A percentile compares a stretch with the other conserved stretches of the same genome.
Conservation (phyloP, 352 stramenopile genomes). For the Pythium dissotocum region DNA sequence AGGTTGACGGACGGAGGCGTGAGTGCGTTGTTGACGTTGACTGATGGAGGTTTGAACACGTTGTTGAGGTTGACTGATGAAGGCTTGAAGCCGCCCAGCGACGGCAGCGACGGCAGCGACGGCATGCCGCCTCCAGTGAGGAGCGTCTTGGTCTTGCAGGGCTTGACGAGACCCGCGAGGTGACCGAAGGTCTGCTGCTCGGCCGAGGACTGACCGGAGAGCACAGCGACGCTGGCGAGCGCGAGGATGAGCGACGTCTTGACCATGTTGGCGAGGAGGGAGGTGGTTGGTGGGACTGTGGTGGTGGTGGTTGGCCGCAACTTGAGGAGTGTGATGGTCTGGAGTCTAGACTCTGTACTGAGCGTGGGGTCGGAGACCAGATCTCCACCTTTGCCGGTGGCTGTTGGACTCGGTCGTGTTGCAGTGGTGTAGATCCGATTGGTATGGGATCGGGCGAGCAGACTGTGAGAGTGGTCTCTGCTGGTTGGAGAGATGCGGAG, state of each 20-base stretch:
- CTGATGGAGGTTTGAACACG: background rate
- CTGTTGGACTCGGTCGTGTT: no score
- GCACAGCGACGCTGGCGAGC: background rate
- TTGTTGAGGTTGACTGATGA: background rate
- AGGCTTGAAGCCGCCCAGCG: background rate
- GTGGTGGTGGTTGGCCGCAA: background rate
- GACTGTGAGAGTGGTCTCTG: no score
- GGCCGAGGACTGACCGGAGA: background rate
- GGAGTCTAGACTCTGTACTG: no score
- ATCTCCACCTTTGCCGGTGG: no score
- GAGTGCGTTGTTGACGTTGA: background rate
- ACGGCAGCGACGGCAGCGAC: background rate
- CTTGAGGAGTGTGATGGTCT: conserved; percentile 10
- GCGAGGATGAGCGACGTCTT: conserved; percentile 6
- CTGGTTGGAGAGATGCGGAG: no score
- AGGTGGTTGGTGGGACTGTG: no score
- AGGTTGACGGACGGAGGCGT: background rate
- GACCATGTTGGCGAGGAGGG: no score
- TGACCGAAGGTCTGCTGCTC: conserved; percentile 18
- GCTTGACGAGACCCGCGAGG: background rate
- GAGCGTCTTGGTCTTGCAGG: background rate
- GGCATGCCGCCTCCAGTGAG: background rate
- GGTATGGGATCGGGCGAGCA: no score
- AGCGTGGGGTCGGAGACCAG: no score
- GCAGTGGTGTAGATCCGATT: no score